Percentiles rank a stretch among this genome's conserved stretches.
Evolutionary conservation across 306 rosid genomes (phyloP).

Genomic region (Acacia melanoxylon): DNA sequence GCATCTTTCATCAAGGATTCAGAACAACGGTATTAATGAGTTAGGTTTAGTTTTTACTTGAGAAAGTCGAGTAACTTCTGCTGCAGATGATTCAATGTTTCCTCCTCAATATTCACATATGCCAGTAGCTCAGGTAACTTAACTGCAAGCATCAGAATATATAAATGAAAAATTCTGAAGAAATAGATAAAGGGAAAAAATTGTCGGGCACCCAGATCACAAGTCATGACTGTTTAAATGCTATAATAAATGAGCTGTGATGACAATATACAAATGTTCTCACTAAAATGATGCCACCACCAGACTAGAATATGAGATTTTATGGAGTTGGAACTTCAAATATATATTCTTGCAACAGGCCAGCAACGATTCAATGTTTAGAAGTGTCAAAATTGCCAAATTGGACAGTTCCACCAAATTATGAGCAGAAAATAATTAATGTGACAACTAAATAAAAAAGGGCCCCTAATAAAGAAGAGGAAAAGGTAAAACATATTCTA

Average conservation of each 20-base stretch:
- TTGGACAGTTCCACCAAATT: conserved; percentile 18
- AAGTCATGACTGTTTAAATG: conserved; percentile 18
- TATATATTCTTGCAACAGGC: conserved; percentile 19
- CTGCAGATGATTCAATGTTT: conserved; percentile 71
- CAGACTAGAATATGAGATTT: not conserved
- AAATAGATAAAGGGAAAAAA: not conserved
- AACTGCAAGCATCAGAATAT: conserved; percentile 67
- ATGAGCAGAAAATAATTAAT: conserved; percentile 16
- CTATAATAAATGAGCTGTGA: not conserved
- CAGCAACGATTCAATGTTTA: conserved; percentile 6
- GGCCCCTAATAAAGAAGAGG: not conserved
- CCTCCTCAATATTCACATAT: conserved; percentile 91
- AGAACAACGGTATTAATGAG: conserved; percentile 14
- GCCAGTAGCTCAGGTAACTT: conserved; percentile 93
- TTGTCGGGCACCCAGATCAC: conserved; percentile 29
- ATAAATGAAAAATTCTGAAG: not conserved
- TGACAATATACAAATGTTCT: conserved; percentile 8
- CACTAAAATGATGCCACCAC: not conserved
- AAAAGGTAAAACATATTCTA: not conserved
- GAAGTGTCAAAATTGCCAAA: not conserved
- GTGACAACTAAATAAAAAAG: conserved; percentile 13
- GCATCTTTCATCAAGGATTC: conserved; percentile 6
- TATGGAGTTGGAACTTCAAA: not conserved
- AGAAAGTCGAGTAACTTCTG: conserved; percentile 81
- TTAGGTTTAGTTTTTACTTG: conserved; percentile 54